phyloP scores from a whole-genome alignment of 805 yeast genomes.

The Wickerhamomyces alni region DNA sequence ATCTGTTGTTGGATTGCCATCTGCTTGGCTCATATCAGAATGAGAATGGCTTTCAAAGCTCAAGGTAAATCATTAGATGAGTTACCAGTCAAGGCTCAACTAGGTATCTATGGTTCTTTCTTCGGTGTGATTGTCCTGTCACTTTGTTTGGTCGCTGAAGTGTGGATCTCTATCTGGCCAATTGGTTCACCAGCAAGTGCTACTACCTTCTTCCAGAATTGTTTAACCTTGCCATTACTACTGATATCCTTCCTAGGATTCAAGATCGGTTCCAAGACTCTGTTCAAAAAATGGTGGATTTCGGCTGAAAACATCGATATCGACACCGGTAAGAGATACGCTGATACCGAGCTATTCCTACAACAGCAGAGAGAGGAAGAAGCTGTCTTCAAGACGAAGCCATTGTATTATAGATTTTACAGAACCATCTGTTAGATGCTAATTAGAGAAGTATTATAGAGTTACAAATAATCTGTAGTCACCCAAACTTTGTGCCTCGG shows the following conservation, averaged over 20 bases:
- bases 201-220: slow-evolving; percentile 32
- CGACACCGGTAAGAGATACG: slow-evolving; percentile 60
- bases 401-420: slow-evolving; percentile 42
- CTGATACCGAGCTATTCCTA: slow-evolving; percentile 48
- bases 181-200: slow-evolving; percentile 29
- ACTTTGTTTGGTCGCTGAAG: slow-evolving; percentile 64
- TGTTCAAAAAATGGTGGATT: slow-evolving; percentile 34
- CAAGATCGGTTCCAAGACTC: slow-evolving; percentile 28
- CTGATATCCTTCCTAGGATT: slow-evolving; percentile 29
- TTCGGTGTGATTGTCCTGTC: slow-evolving; percentile 52
- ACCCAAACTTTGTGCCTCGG: no score
- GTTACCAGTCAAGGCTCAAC: slow-evolving; percentile 56
- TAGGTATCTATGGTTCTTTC: slow-evolving; percentile 63
- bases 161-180: slow-evolving; percentile 80
- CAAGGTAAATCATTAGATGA: slow-evolving; percentile 70
- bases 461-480: no score
- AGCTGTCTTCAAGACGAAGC: slow-evolving; percentile 38
- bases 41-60: slow-evolving; percentile 51
- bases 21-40: slow-evolving; percentile 53
- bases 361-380: slow-evolving; percentile 53
- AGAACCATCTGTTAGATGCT: slow-evolving; percentile 44
- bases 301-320: slow-evolving; percentile 47
- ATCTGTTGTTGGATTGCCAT: slow-evolving; percentile 61
- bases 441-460: no score
- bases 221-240: slow-evolving; percentile 31